phyloP scores from a whole-genome alignment of 306 rosid species.

The Glycine soja region DNA sequence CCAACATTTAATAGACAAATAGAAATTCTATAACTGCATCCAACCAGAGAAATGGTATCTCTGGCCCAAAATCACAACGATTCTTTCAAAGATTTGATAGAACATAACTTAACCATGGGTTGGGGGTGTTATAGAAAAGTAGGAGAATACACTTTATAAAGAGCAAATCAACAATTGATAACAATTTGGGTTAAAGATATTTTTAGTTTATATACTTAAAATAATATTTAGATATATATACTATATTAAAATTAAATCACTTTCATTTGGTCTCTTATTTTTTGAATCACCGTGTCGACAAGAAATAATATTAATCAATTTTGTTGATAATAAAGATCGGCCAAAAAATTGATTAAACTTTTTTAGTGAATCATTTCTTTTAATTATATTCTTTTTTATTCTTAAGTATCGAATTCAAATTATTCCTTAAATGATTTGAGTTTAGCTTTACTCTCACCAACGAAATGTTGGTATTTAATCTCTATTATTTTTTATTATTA shows the following conservation, averaged over 20 bases:
- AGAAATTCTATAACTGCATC: conserved; percentile 39
- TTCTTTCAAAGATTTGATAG: conserved; percentile 51
- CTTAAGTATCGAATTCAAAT: too few relatives aligned
- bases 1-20: conserved; percentile 24
- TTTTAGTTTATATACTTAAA: neutral
- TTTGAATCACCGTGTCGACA: too few relatives aligned
- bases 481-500: too few relatives aligned
- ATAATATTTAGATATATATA: neutral
- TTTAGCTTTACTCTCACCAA: too few relatives aligned
- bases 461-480: too few relatives aligned
- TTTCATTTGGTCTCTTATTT: too few relatives aligned
- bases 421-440: too few relatives aligned
- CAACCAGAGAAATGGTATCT: conserved; percentile 47
- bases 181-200: neutral
- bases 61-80: conserved; percentile 37
- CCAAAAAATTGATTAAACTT: too few relatives aligned
- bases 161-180: neutral
- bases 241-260: neutral
- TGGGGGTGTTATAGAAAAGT: neutral
- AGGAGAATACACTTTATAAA: conserved; percentile 24
- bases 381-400: too few relatives aligned
- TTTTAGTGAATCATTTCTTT: too few relatives aligned
- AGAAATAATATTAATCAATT: too few relatives aligned
- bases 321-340: too few relatives aligned
- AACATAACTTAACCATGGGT: conserved; percentile 26